Conservation (phyloP, 2,329 filamentous ascomycete genomes). For the Scytalidium sp. region DNA sequence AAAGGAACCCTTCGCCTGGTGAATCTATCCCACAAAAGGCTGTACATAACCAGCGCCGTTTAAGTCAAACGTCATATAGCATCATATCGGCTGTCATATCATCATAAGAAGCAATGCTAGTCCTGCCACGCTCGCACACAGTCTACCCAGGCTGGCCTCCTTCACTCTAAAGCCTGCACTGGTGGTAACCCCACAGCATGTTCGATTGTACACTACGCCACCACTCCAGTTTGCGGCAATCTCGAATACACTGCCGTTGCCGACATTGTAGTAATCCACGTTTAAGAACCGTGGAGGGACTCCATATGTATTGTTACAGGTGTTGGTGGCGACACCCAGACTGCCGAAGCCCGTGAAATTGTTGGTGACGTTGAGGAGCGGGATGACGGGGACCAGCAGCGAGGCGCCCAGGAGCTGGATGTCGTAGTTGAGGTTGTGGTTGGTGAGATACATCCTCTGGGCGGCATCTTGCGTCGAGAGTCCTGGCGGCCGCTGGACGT, state of each 20-base stretch:
- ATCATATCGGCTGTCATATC: too few relatives aligned
- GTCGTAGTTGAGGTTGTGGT: constrained; percentile 87
- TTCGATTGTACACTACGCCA: constrained; percentile 63
- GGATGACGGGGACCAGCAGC: constrained; percentile 70
- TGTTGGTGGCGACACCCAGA: constrained; percentile 60
- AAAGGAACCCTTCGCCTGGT: too few relatives aligned
- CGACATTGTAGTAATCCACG: constrained; percentile 77
- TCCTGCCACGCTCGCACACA: neutral
- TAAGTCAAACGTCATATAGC: too few relatives aligned
- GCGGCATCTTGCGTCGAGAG: constrained; percentile 50
- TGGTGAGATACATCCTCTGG: constrained; percentile 74
- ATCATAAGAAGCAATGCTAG: neutral
- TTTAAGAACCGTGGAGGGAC: constrained; percentile 74
- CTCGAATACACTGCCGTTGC: constrained; percentile 71
- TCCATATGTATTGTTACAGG: constrained; percentile 61
- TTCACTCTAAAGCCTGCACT: constrained; percentile 19
- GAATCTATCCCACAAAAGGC: too few relatives aligned
- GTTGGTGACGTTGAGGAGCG: constrained; percentile 70
- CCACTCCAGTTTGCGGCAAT: constrained; percentile 65
- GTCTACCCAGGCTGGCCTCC: neutral
- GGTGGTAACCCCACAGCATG: constrained; percentile 52
- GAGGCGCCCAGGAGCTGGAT: constrained; percentile 62
- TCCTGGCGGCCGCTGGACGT: constrained; percentile 70
- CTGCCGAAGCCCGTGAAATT: constrained; percentile 61
- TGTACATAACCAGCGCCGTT: too few relatives aligned